A percentile compares a stretch with the other conserved stretches of the same genome.
Evolutionary conservation across 1,284 basidiomycete genomes (phyloP).

Genomic region (Ustilago hordei): DNA sequence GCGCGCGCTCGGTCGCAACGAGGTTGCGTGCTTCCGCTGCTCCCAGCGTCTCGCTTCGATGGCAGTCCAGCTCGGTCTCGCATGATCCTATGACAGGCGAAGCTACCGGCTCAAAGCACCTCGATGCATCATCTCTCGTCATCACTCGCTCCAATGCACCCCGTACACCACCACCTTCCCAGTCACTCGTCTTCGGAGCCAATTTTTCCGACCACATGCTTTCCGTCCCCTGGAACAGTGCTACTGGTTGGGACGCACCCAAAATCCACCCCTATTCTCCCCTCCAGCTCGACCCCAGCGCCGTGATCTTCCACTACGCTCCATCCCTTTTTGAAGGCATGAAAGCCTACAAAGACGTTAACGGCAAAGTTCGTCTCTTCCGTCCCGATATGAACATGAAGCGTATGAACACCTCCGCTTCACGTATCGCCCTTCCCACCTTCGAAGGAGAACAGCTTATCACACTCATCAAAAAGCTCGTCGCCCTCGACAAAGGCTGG

Average conservation of each 20-base stretch:
- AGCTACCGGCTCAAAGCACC: conserved; percentile 40
- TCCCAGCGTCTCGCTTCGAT: conserved; percentile 15
- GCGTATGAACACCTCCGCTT: conserved; percentile 78
- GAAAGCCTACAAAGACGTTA: conserved; percentile 89
- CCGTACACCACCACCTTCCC: conserved; percentile 44
- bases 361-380: conserved; percentile 87
- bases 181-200: conserved; percentile 72
- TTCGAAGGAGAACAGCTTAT: conserved; percentile 85
- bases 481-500: conserved; percentile 89
- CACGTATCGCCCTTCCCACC: conserved; percentile 78
- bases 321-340: conserved; percentile 90
- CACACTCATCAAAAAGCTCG: conserved; percentile 88
- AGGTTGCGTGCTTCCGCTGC: conserved; percentile 7
- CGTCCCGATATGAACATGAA: conserved; percentile 98
- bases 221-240: conserved; percentile 80
- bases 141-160: conserved; percentile 39
- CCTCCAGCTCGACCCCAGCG: conserved; percentile 82
- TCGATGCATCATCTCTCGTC: conserved; percentile 51
- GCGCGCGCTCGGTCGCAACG: conserved; percentile 20
- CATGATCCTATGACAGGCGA: conserved; percentile 65
- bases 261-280: conserved; percentile 85
- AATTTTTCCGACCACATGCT: conserved; percentile 92
- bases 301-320: conserved; percentile 93
- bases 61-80: conserved; percentile 30
- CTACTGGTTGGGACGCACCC: conserved; percentile 84